Base-by-base conservation (phyloP, 148 eudicot species). In the Amaranthus cruentus region DNA sequence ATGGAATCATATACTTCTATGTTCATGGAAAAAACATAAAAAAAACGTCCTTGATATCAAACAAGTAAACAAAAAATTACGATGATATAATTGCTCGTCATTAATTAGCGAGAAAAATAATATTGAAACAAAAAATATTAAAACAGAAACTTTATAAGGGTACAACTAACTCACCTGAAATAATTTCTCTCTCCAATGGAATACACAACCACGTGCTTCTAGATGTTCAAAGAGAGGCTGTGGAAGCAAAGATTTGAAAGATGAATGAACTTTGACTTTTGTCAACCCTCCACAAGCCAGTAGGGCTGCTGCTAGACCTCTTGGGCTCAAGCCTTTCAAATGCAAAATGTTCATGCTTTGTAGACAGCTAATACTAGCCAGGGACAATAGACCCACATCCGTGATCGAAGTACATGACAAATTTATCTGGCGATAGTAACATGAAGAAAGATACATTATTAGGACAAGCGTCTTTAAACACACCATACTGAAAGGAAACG, bases 251-350 rank as follows among this genome's bases (percentile, higher is more conserved):
- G 90, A 57, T 74, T 72, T 86, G 73, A 93, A 87, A 2, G 86
- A 81, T 1, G 86, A 65, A 52, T 91, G 92, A 55, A 93, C 97
- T 88, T 91, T 93, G 76, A 89, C 92, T 82, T 91, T 93, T 55
- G 86, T 88, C 80, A 93, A 84, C 43, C 95, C 91, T 55, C 95
- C 89, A 77, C 98, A 91, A 21, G 92, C 95, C 76, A 91, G 81
- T 59, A 93, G 81, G 62, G 95, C 87, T 70, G 90, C 91, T 21
- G 88, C 85, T 58, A 93, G 74, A 47, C 98, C 98, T 71, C 78
- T 78, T 3, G 95, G 92, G 65, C 92, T 85, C 78, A 93, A 81
- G 13, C 91, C 87, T 78, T 85, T 81, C 73, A 86, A 68, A 81
- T 93, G 97, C 78, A 93, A 79, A 55, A 89, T 81, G n/a, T 87